Conservation (phyloP, 2,329 filamentous ascomycete genomes). For the Keithomyces neogunnii region DNA sequence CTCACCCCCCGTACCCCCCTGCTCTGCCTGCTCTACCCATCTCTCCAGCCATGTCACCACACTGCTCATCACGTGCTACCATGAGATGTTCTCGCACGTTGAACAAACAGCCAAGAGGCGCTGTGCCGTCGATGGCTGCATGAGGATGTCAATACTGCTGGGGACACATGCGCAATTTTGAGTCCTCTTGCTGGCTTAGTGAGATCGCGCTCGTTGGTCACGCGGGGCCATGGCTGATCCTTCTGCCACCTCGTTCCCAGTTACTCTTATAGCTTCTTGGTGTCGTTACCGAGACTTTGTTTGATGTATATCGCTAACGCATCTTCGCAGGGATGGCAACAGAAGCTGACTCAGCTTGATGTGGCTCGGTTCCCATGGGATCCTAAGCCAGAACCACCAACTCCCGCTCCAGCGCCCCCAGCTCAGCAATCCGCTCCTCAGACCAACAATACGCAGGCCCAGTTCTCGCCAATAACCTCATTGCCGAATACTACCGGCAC, state of each 20-base stretch:
- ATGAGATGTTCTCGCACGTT: neutral
- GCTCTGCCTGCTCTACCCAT: constrained; percentile 12
- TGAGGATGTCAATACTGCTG: neutral
- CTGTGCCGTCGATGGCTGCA: neutral
- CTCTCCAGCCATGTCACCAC: constrained; percentile 7
- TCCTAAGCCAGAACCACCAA: constrained; percentile 61
- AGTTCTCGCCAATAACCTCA: constrained; percentile 23
- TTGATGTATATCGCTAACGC: constrained; percentile 6
- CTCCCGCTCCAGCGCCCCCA: constrained; percentile 23
- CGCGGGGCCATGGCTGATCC: neutral
- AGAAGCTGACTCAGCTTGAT: constrained; percentile 74
- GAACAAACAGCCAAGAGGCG: neutral
- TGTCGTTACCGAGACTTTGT: neutral
- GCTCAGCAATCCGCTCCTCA: constrained; percentile 14
- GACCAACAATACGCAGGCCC: constrained; percentile 17
- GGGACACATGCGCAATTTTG: too few relatives aligned
- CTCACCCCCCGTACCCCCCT: constrained; percentile 15
- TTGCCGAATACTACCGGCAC: constrained; percentile 19
- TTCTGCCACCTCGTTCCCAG: neutral
- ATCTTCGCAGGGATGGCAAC: constrained; percentile 73
- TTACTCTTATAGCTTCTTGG: neutral
- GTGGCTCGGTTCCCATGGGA: constrained; percentile 95
- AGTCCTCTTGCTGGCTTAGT: neutral
- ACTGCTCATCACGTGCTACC: constrained; percentile 5
- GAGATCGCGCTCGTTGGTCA: neutral